phyloP scores from a whole-genome alignment of 768 basidiomycete genomes.

The Hericium erinaceus region DNA sequence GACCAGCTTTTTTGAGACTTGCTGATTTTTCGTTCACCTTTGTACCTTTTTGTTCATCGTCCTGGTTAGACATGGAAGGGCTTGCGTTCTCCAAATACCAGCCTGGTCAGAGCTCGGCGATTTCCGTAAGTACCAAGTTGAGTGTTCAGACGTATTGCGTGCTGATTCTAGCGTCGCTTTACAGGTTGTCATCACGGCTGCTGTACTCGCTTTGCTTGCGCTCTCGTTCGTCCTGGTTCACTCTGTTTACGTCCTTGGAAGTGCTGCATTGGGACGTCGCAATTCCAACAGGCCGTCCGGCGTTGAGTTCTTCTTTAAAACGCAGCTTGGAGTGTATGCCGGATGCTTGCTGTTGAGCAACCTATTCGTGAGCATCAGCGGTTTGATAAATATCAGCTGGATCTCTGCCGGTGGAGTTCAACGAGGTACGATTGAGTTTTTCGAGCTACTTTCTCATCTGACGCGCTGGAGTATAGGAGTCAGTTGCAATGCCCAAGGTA shows the following conservation, averaged over 20 bases:
- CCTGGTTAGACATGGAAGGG: constrained; percentile 12
- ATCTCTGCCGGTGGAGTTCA: constrained; percentile 32
- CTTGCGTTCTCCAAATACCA: neutral
- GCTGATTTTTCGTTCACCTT: constrained; percentile 13
- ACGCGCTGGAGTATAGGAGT: constrained; percentile 26
- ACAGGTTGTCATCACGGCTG: constrained; percentile 3
- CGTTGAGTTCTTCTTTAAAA: constrained; percentile 58
- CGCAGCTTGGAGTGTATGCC: constrained; percentile 64
- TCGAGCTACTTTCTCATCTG: neutral
- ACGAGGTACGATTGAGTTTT: constrained; percentile 30
- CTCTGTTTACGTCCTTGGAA: constrained; percentile 9
- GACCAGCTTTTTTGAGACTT: constrained; percentile 5
- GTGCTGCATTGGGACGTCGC: constrained; percentile 23
- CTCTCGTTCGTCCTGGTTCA: constrained; percentile 10
- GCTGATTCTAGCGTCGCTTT: neutral
- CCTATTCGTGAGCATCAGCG: constrained; percentile 41
- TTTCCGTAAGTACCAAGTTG: neutral
- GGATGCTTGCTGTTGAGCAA: constrained; percentile 54
- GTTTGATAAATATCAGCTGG: constrained; percentile 48
- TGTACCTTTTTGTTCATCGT: constrained; percentile 17
- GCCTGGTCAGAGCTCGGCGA: neutral
- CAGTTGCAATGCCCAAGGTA: constrained; percentile 54
- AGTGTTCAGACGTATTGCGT: neutral
- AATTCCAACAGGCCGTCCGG: constrained; percentile 13
- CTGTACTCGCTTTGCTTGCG: constrained; percentile 7